phyloP scores from a whole-genome alignment of 108 stramenopile genomes.

The Cyclotella sp. region DNA sequence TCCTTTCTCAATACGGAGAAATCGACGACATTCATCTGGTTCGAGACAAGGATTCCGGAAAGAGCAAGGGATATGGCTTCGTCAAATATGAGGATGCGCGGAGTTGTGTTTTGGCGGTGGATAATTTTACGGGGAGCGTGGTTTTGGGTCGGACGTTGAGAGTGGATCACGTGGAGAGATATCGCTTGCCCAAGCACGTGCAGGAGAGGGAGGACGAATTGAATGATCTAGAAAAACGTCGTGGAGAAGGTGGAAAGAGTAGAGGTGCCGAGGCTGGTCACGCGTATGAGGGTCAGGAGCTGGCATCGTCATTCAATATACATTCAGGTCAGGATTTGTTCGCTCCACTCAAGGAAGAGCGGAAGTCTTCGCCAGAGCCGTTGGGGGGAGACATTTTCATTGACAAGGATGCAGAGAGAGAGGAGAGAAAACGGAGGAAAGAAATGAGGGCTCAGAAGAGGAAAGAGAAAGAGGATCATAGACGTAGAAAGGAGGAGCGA shows the following conservation, averaged over 20 bases:
- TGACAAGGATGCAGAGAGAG: conserved; percentile 26
- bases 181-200: conserved; percentile 93
- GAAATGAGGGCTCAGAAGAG: conserved; percentile 53
- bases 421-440: conserved; percentile 57
- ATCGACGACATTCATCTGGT: conserved; percentile 95
- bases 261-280: conserved; percentile 68
- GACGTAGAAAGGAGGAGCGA: conserved; percentile 40
- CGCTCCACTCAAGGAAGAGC: conserved; percentile 50
- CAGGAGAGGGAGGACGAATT: conserved; percentile 79
- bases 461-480: conserved; percentile 56
- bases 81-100: conserved; percentile 93
- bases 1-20: conserved; percentile 94
- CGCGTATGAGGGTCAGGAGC: conserved; percentile 87
- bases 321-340: conserved; percentile 93
- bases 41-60: conserved; percentile 94
- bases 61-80: conserved; percentile 89
- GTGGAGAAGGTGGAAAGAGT: conserved; percentile 21
- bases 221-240: conserved; percentile 22
- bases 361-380: conserved; percentile 10
- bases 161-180: conserved; percentile 97
- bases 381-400: conserved; percentile 22
- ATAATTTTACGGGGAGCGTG: conserved; percentile 90
- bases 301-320: conserved; percentile 76
- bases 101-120: conserved; percentile 96
- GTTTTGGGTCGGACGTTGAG: conserved; percentile 88